Evolutionary conservation across 23 red algal genomes (phyloP), one percentile per base, ranked within the genome.

Genomic region (Gracilariopsis chorda): DNA sequence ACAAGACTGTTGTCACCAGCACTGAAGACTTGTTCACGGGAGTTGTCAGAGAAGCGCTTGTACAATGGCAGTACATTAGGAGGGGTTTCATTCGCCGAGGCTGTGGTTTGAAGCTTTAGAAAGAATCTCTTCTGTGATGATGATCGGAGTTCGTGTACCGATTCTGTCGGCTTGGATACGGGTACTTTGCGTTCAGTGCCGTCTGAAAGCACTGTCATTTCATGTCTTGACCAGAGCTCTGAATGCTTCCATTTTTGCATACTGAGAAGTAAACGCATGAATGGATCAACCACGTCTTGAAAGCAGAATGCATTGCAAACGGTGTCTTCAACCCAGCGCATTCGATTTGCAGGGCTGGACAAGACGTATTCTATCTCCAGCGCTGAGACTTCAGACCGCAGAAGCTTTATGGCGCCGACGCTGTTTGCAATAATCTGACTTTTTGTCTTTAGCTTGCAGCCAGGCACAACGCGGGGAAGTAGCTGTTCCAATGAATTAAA

Each of bases 321-420:
- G 6, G 55, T 83, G 60, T 83, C 77, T 40, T 92, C 88, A 37
- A 92, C 88, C 88, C 88, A 92, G 25, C 72, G 56, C 27, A 77
- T 83, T 30, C 88, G 88, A 48, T 92, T 92, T 34, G 88, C 64
- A 28, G 67, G 88, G 24, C 77, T 76, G 17, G 88, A 82, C 23
- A 92, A 73, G 19, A 92, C 88, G 46, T 74, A 82, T 40, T 82
- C 61, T 16, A 83, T 92, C 48, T 92, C 88, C 40, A 92, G 88
- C 14, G 77, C 29, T 25, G 79, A 82, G 9, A 83, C 79, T 41
- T 83, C 77, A 3, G 68, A 23, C 13, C 88, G 88, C 25, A 92
- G 29, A 24, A 47, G 46, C 43, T 83, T 77, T 45, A 92, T 69
- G 30, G 88, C 88, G 34, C 59, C 28, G 19, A 83, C 77, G 48